These are phyloP conservation scores for Gracilaria caudata DNA, from an alignment of 23 red algal species.

Conservation along the genomic window DNA sequence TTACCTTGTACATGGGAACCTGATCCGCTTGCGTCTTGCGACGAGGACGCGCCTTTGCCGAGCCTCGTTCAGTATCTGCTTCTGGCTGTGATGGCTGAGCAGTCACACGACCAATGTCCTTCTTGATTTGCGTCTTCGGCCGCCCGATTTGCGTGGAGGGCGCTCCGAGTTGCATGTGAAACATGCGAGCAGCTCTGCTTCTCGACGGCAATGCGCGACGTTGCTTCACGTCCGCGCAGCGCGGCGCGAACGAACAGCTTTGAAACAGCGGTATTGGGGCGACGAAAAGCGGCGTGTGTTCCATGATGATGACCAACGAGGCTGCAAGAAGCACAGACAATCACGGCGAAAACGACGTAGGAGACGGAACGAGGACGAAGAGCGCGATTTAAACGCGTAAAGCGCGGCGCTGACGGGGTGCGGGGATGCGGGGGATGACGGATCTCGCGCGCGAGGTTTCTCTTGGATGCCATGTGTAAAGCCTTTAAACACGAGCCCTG, in stretches of 20 bases:
- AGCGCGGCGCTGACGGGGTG: neutral
- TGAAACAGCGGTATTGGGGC: neutral
- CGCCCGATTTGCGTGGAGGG: constrained; percentile 87
- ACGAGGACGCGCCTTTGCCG: constrained; percentile 74
- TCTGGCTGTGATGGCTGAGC: constrained; percentile 52
- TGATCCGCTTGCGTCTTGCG: constrained; percentile 90
- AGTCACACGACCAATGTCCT: constrained; percentile 53
- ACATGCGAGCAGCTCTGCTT: neutral
- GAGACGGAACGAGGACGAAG: neutral
- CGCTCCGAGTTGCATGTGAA: constrained; percentile 50
- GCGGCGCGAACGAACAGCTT: neutral
- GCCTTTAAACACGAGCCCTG: too few species aligned
- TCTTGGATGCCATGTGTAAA: neutral
- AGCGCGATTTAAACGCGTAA: neutral
- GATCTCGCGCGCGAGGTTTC: constrained; percentile 15
- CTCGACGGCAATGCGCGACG: neutral
- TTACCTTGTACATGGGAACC: constrained; percentile 96
- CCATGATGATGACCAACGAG: neutral
- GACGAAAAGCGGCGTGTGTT: constrained; percentile 17
- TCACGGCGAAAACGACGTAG: neutral
- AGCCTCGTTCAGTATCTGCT: constrained; percentile 75
- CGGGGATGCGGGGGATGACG: neutral
- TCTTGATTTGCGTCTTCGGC: constrained; percentile 95
- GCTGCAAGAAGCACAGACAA: neutral
- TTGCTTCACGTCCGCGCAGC: neutral